Base-by-base conservation (phyloP, 306 rosid species). In the Dryas octopetala region DNA sequence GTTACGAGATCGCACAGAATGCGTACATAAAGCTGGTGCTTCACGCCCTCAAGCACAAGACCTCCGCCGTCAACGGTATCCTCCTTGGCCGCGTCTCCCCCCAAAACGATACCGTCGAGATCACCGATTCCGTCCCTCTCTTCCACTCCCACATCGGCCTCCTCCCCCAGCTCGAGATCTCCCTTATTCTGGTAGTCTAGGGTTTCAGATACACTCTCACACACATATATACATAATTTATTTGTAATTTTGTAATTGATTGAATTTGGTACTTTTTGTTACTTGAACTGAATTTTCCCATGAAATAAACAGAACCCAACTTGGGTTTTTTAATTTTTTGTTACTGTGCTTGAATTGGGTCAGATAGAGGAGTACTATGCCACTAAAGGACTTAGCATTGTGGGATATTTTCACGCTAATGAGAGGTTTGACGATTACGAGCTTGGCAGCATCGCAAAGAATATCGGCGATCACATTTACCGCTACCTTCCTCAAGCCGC, bases 151-250 rank as follows among this genome's bases (percentile, higher is more conserved):
- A 86, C 82, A 68, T 92, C 79, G 86, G 97, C 43, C 98, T 95
- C 59, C 98, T 95, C 66, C 98, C 98, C 7, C 97, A 89, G 81
- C 86, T 95, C 52, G 98, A 95, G 89, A 95, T 92, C 82, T 89
- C 98, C n/a, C 98, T 95, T 61, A 83, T 95, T 43, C 89, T 95
- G 83, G 98, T 95, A 67, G 48, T 71, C 13, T 53, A 58, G 54
- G 40, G 68, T 40, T 32, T 43, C 44, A n/a, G 38, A 32, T 1
- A 32, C 38, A 32, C 38, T 32, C 23, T 23, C 38, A 32, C 38
- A 32, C 38, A 32, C 38, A 32, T 32, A 32, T 32, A 32, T 32
- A 32, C 38, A 32, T 32, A 32, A 32, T 32, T 32, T 32, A 53
- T 52, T 38, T 7, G 14, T 41, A 32, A 6, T 51, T 70, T 5